Evolutionary conservation across 1,284 basidiomycete species (phyloP), one percentile per base, ranked within the genome.

Genomic region (Microbotryum intermedium): DNA sequence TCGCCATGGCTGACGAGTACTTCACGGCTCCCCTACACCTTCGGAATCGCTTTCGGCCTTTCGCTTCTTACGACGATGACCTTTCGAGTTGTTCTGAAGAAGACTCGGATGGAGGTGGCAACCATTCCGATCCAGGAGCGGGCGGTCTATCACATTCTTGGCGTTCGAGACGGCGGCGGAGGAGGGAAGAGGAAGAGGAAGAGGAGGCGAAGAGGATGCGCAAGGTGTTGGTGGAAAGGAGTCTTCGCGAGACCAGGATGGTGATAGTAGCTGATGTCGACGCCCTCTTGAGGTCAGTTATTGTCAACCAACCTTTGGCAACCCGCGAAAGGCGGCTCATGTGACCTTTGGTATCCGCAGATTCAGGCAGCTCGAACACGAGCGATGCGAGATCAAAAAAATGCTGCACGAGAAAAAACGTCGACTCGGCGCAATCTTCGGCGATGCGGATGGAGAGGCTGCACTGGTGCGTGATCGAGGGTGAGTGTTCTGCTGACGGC

Each of bases 11-110:
- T 75, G 50, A 76, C 77, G 46, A 77, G 80, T 26, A 78, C 79
- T 48, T 79, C 81, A 21, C 86, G 82, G 25, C 87, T 84, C 72
- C 81, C 78, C 50, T 88, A 85, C 54, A 55, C 10, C 53, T 56
- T 16, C 6, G 86, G 86, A 69, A 83, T 83, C 50, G 86, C 87
- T 75, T 60, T 57, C 49, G 42, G 48, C 20, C 16, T n/a, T n/a
- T 55, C 26, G 20, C 52, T 55, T 47, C 44, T 18, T 54, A 47
- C 10, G 56, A 50, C 25, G 11, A 11, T 39, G 13, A 50, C 53
- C 5, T 5, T 25, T 30, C 34, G 23, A 28, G 34, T 45, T 30
- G 21, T 34, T 47, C 43, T n/a, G 46, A 50, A 44, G 50, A n/a
- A 7, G 26, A 21, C 25, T 30, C 23, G 26, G 57, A 55, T 7